Evolutionary conservation across 1,139 yeast species (phyloP).

Genomic region (Debaryomycetaceae sp.): DNA sequence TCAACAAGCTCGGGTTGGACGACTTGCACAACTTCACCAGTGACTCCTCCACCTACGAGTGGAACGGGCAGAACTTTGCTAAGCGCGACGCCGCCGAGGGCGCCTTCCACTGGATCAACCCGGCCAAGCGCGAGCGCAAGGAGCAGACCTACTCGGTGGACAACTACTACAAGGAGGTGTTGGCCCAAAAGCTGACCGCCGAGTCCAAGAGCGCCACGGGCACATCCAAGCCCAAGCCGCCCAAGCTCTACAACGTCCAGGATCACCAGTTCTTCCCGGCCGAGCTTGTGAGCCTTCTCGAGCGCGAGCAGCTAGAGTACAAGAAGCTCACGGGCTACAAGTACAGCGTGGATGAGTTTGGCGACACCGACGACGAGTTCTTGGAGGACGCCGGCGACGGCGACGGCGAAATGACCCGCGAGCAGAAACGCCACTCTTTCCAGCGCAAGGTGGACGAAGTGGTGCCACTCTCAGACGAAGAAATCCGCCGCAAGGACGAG

Average conservation of each 20-base stretch:
- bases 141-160: slow-evolving; percentile 86
- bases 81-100: slow-evolving; percentile 48
- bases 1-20: slow-evolving; percentile 81
- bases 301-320: slow-evolving; percentile 72
- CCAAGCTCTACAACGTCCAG: slow-evolving; percentile 66
- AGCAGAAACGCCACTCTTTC: slow-evolving; percentile 44
- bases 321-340: slow-evolving; percentile 71
- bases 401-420: slow-evolving; percentile 31
- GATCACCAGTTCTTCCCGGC: slow-evolving; percentile 88
- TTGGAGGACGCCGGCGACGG: slow-evolving; percentile 44
- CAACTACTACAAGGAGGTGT: slow-evolving; percentile 78
- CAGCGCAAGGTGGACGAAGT: slow-evolving; percentile 69
- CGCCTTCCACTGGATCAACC: slow-evolving; percentile 74
- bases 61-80: slow-evolving; percentile 95
- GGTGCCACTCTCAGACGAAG: slow-evolving; percentile 73
- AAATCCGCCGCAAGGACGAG: slow-evolving; percentile 56
- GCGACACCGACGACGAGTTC: slow-evolving; percentile 54
- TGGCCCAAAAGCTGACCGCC: slow-evolving; percentile 32
- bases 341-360: slow-evolving; percentile 53
- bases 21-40: slow-evolving; percentile 87
- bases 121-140: slow-evolving; percentile 84
- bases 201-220: slow-evolving; percentile 12
- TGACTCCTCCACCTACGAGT: slow-evolving; percentile 87
- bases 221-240: slow-evolving; percentile 51
- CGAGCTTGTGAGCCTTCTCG: slow-evolving; percentile 59